Evolutionary conservation across 176 grass and related monocot species (phyloP), one percentile per base, ranked within the genome.

Genomic region (Zea mays): DNA sequence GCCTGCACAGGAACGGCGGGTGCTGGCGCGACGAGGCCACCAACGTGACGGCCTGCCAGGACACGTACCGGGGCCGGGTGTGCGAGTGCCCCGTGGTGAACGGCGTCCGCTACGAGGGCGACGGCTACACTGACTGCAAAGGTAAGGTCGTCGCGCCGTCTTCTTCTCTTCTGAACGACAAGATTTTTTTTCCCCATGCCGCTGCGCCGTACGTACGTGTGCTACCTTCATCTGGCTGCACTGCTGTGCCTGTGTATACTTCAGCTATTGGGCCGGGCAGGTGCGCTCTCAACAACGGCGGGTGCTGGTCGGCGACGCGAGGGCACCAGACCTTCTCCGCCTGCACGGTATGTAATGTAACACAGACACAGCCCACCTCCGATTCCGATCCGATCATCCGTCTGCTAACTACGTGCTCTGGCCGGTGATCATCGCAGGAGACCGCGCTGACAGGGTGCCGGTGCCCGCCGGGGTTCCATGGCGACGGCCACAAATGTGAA

Each of bases 41-140:
- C 2, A 99, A 99, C 76, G 77, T 85, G 13, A 99, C 96, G 9
- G 92, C 96, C 63, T 99, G 96, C 88, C 88, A 82, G 91, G 96
- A 99, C 85, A 99, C 96, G 63, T 99, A 88, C 66, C 85, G 96
- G 54, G 96, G 96, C 54, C 90, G 96, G 40, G 44, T 99, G 73
- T 99, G 96, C 66, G 71, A 95, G 79, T 99, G 96, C 48, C 96
- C 96, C 0, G 57, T 73, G 6, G 85, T 90, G 35, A 83, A 90
- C 48, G 92, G 90, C 72, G 83, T 99, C 44, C 96, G 60, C 71
- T 95, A 87, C 47, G 70, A 87, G 47, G 96, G 96, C 81, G 89
- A 99, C 55, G 96, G 96, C 0, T 99, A 99, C 79, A 90, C 51
- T 64, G 73, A 64, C 56, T 99, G 96, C 83, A 87, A 59, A 87